phyloP scores from a whole-genome alignment of 2,329 filamentous ascomycete genomes.

The Xylaria arbuscula region DNA sequence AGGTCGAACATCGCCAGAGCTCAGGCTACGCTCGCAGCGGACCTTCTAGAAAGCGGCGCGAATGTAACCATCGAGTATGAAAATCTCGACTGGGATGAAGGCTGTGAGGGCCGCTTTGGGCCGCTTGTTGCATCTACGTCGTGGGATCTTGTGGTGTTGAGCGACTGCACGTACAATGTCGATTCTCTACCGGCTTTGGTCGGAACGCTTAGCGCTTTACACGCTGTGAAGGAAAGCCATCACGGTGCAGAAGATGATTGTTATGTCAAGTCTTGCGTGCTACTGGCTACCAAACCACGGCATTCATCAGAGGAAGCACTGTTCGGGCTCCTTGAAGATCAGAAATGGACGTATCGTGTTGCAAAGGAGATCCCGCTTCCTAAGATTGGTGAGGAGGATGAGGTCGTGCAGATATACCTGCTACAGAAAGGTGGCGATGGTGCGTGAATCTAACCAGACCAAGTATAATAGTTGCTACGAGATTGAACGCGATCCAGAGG shows the following conservation, averaged over 20 bases:
- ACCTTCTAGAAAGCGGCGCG: not conserved
- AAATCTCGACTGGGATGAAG: constrained; percentile 68
- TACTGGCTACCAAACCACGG: constrained; percentile 67
- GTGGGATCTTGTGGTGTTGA: constrained; percentile 67
- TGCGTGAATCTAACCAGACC: not conserved
- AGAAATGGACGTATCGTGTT: constrained; percentile 59
- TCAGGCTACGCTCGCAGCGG: constrained; percentile 17
- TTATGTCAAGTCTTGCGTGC: constrained; percentile 54
- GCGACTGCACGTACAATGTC: constrained; percentile 71
- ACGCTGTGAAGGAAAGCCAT: constrained; percentile 50
- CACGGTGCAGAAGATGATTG: constrained; percentile 11
- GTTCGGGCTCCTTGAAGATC: constrained; percentile 59
- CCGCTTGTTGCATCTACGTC: constrained; percentile 51
- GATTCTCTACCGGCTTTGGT: constrained; percentile 66
- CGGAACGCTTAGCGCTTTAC: constrained; percentile 63
- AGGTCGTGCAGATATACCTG: constrained; percentile 65
- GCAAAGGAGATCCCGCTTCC: constrained; percentile 58
- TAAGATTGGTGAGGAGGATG: constrained; percentile 56
- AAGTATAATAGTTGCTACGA: not conserved
- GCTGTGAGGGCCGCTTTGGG: constrained; percentile 58
- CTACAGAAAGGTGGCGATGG: constrained; percentile 53
- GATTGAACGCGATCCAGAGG: not conserved
- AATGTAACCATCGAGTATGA: constrained; percentile 58
- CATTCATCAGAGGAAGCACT: constrained; percentile 64
- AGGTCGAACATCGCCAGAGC: constrained; percentile 58